These are phyloP conservation scores for Iris macrosiphon DNA, from an alignment of 106 monocot species.

Conservation along the genomic window DNA sequence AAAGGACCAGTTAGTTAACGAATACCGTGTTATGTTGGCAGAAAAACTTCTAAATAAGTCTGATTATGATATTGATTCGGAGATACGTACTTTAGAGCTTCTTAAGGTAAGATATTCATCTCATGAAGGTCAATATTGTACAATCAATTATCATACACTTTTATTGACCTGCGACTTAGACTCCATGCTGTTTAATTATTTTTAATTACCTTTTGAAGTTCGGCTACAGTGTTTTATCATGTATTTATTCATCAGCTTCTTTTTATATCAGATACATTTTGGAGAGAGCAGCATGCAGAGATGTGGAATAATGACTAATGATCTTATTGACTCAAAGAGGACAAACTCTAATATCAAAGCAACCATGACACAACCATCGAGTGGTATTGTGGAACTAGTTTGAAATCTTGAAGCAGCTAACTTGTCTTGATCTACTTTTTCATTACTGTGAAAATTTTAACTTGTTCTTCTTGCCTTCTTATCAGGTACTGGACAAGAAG, in stretches of 20 bases:
- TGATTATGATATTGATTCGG: conserved; percentile 94
- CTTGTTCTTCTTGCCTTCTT: conserved; percentile 12
- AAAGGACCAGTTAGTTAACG: conserved; percentile 88
- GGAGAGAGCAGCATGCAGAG: conserved; percentile 98
- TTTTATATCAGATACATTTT: conserved; percentile 85
- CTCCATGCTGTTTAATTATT: too few relatives aligned
- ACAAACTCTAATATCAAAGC: conserved; percentile 93
- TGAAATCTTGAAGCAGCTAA: not conserved
- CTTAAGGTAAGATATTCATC: conserved; percentile 77
- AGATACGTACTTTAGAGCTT: conserved; percentile 88
- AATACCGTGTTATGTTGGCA: conserved; percentile 87
- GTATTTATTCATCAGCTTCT: not conserved
- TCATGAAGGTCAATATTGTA: too few relatives aligned
- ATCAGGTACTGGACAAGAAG: conserved; percentile 36
- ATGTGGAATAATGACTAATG: conserved; percentile 96
- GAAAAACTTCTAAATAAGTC: conserved; percentile 89
- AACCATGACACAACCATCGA: conserved; percentile 35
- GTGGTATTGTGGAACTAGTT: conserved; percentile 34
- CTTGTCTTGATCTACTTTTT: conserved; percentile 19
- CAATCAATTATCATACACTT: too few relatives aligned
- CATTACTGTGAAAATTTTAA: conserved; percentile 62
- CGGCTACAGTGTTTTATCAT: not conserved
- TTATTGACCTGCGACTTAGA: not conserved
- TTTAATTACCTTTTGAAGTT: conserved; percentile 25
- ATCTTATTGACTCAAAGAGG: conserved; percentile 90